Conservation (phyloP, 768 basidiomycete genomes). For the Tephrocybe rancida region DNA sequence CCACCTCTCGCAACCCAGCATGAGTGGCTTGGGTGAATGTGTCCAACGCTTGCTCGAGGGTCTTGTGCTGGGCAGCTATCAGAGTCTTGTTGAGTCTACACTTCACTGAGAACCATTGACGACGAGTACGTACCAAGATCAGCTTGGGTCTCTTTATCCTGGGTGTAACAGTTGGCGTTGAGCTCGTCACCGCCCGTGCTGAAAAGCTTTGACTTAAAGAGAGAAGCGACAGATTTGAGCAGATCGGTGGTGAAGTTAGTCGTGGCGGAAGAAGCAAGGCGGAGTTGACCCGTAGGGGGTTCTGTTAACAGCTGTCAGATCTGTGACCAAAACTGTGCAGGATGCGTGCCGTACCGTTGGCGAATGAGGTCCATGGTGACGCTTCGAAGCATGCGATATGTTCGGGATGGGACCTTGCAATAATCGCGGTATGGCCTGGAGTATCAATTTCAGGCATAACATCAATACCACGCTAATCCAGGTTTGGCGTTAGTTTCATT, state of each 20-base stretch:
- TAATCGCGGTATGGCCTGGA: slow-evolving; percentile 79
- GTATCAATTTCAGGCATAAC: slow-evolving; percentile 79
- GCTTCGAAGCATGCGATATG: slow-evolving; percentile 69
- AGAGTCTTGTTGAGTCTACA: background rate
- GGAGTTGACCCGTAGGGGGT: slow-evolving; percentile 85
- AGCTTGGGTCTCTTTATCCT: slow-evolving; percentile 60
- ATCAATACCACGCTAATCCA: slow-evolving; percentile 67
- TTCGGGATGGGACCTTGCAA: slow-evolving; percentile 71
- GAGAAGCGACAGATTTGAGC: slow-evolving; percentile 49
- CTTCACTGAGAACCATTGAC: background rate
- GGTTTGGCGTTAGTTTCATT: background rate
- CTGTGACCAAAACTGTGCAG: background rate
- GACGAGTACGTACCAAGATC: slow-evolving; percentile 42
- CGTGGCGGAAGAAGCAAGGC: slow-evolving; percentile 61
- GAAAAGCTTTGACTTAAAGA: slow-evolving; percentile 61
- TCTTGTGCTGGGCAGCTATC: slow-evolving; percentile 41
- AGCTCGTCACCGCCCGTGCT: slow-evolving; percentile 86
- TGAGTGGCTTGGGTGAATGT: slow-evolving; percentile 66
- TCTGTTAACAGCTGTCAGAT: slow-evolving; percentile 36
- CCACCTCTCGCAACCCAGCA: slow-evolving; percentile 47
- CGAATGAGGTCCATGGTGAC: slow-evolving; percentile 63
- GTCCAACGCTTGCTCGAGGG: slow-evolving; percentile 65
- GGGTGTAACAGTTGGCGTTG: slow-evolving; percentile 63
- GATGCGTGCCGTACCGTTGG: slow-evolving; percentile 38
- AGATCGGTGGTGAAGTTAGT: slow-evolving; percentile 61